Evolutionary conservation across 306 rosid genomes (phyloP), one percentile per base, ranked within the genome.

Genomic region (Vachellia collinsii): DNA sequence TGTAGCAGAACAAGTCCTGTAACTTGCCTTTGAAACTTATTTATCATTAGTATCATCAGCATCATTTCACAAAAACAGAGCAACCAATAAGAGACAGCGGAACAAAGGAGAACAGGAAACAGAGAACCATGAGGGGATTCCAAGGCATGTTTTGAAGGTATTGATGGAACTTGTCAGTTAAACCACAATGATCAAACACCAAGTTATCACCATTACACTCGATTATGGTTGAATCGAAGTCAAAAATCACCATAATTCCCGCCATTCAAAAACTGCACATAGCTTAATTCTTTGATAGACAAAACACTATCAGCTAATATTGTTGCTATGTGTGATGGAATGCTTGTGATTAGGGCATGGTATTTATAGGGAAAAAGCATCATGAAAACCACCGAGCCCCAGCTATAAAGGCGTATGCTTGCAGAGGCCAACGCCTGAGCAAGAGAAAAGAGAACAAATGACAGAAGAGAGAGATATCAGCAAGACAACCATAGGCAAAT

Each of bases 131-230:
- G 62, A 89, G 86, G 73, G 92, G 83, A 38, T 91, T 91, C 91
- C 88, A 86, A 58, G 75, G 86, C 81, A 68, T 72, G 80, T 5
- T 80, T 25, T 87, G 91, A 48, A 87, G 92, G 73, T 89, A 93
- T n/a, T 85, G 81, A 68, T 81, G 73, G 83, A 91, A 89, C 25
- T 83, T 78, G 6, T 89, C 41, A 38, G 85, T 84, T 79, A 86
- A 70, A 58, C 88, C 89, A 25, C 76, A 74, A 68, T 85, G 82
- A 50, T 87, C 91, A 65, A 89, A 88, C 34, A 91, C 77, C 97
- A 92, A 91, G 68, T 88, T 85, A 80, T 91, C 91, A 63, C 90
- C 87, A 75, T 91, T 93, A 47, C 91, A 83, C 65, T 85, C 92
- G 5, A 89, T 83, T 58, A 91, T 87, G 44, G 92, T 89, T 61